Evolutionary conservation across 768 basidiomycete species (phyloP).

Genomic region (Hortiboletus campestris): DNA sequence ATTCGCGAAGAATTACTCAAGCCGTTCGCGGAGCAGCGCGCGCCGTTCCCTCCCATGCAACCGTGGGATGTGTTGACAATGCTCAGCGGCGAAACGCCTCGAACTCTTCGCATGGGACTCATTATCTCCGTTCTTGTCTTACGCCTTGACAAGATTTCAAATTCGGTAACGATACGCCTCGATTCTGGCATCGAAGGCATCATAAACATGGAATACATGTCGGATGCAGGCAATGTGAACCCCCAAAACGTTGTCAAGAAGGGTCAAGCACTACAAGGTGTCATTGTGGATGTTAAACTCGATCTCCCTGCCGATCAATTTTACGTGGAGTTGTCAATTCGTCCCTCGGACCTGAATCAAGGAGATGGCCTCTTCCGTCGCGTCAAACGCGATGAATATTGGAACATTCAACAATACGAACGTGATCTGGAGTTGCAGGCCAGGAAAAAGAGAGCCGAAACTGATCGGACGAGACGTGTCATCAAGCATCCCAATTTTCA

Average conservation of each 20-base stretch:
- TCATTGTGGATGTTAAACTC: slow-evolving; percentile 72
- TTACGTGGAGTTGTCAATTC: slow-evolving; percentile 71
- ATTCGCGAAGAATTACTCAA: slow-evolving; percentile 82
- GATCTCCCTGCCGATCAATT: slow-evolving; percentile 60
- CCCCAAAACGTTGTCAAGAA: slow-evolving; percentile 57
- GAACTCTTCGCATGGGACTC: slow-evolving; percentile 74
- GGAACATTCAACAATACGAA: slow-evolving; percentile 63
- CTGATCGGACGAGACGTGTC: slow-evolving; percentile 74
- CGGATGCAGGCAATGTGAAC: slow-evolving; percentile 43
- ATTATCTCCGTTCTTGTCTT: slow-evolving; percentile 75
- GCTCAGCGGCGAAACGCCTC: slow-evolving; percentile 88
- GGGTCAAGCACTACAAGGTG: slow-evolving; percentile 77
- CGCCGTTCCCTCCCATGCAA: slow-evolving; percentile 57
- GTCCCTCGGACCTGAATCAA: slow-evolving; percentile 54
- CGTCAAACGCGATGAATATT: slow-evolving; percentile 56
- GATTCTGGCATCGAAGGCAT: slow-evolving; percentile 91
- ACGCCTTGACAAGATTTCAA: slow-evolving; percentile 43
- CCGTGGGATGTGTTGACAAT: slow-evolving; percentile 88
- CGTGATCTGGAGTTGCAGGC: slow-evolving; percentile 70
- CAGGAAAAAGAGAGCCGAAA: slow-evolving; percentile 83
- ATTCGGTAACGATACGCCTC: slow-evolving; percentile 65
- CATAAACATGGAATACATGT: slow-evolving; percentile 59
- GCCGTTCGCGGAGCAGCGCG: slow-evolving; percentile 78
- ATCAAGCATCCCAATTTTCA: slow-evolving; percentile 99
- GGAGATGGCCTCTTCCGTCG: slow-evolving; percentile 65